Evolutionary conservation across 768 basidiomycete genomes (phyloP).

Genomic region (Roridomyces roridus): DNA sequence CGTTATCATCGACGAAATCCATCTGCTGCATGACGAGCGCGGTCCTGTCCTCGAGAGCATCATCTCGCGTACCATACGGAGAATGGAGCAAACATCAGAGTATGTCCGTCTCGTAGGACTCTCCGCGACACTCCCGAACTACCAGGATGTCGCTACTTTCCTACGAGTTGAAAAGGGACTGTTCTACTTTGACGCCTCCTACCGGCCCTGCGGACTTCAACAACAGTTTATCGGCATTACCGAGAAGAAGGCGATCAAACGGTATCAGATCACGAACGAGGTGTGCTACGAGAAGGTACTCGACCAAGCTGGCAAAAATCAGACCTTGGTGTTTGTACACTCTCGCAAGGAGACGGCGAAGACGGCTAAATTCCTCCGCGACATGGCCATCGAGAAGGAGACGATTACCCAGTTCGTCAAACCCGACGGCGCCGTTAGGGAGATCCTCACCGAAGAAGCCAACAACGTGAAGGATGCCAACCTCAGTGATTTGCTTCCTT

Average conservation of each 20-base stretch:
- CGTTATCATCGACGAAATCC: slow-evolving; percentile 98
- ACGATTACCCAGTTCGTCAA: slow-evolving; percentile 96
- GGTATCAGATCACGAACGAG: slow-evolving; percentile 98
- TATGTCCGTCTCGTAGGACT: slow-evolving; percentile 94
- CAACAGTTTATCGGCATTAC: slow-evolving; percentile 98
- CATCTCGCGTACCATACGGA: slow-evolving; percentile 85
- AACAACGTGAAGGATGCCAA: slow-evolving; percentile 83
- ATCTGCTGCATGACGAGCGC: slow-evolving; percentile 95
- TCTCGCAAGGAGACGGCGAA: slow-evolving; percentile 98
- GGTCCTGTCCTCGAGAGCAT: slow-evolving; percentile 95
- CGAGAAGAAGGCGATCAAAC: slow-evolving; percentile 99
- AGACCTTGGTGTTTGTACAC: slow-evolving; percentile 96
- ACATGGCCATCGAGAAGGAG: slow-evolving; percentile 96
- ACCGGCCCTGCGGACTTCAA: slow-evolving; percentile 92
- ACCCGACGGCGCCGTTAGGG: slow-evolving; percentile 89
- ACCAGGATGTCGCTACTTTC: slow-evolving; percentile 97
- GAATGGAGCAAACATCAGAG: slow-evolving; percentile 94
- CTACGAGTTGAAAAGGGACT: slow-evolving; percentile 95
- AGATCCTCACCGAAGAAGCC: slow-evolving; percentile 87
- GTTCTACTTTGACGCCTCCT: slow-evolving; percentile 96
- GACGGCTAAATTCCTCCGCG: slow-evolving; percentile 92
- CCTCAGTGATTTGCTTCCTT: slow-evolving; percentile 88
- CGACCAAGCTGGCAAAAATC: slow-evolving; percentile 87
- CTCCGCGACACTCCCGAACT: slow-evolving; percentile 98
- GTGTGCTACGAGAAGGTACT: slow-evolving; percentile 99